Percentiles rank a stretch among this genome's conserved stretches.
These are phyloP conservation scores for Medicago ruthenica DNA, from an alignment of 306 rosid genomes.

Conservation along the genomic window DNA sequence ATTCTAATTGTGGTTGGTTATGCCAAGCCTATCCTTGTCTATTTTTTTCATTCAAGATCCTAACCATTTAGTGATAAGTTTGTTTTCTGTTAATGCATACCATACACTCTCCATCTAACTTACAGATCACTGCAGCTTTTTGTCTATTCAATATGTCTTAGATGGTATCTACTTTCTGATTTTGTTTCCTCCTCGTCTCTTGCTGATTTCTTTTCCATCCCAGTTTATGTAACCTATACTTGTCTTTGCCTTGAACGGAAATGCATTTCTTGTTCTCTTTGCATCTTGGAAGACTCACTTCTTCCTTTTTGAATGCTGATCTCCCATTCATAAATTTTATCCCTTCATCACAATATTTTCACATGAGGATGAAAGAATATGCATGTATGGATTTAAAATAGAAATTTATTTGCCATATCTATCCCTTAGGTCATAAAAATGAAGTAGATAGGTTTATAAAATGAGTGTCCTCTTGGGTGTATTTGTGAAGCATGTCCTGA, in stretches of 20 bases:
- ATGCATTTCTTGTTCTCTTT: slow-evolving; percentile 13
- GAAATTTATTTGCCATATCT: slow-evolving; percentile 15
- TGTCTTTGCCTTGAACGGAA: slow-evolving; percentile 10
- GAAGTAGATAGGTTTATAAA: background rate
- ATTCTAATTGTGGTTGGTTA: background rate
- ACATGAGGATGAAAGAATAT: slow-evolving; percentile 2
- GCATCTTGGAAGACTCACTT: slow-evolving; percentile 2
- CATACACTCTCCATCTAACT: background rate
- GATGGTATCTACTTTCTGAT: slow-evolving; percentile 16
- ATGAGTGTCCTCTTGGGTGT: slow-evolving; percentile 26
- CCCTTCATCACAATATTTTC: background rate
- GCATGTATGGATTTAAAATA: background rate
- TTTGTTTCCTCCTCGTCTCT: background rate
- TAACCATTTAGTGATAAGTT: slow-evolving; percentile 26
- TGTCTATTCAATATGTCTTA: slow-evolving; percentile 15
- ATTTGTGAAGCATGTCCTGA: slow-evolving; percentile 16
- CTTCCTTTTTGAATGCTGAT: background rate
- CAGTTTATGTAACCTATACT: slow-evolving; percentile 4
- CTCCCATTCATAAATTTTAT: slow-evolving; percentile 10
- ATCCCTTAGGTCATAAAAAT: slow-evolving; percentile 15
- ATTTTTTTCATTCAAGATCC: background rate
- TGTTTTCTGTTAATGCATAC: background rate
- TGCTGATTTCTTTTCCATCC: slow-evolving; percentile 12
- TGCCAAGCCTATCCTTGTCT: slow-evolving; percentile 10
- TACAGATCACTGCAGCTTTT: background rate